phyloP scores from a whole-genome alignment of 331 rosid genomes.

The Quercus phellos region DNA sequence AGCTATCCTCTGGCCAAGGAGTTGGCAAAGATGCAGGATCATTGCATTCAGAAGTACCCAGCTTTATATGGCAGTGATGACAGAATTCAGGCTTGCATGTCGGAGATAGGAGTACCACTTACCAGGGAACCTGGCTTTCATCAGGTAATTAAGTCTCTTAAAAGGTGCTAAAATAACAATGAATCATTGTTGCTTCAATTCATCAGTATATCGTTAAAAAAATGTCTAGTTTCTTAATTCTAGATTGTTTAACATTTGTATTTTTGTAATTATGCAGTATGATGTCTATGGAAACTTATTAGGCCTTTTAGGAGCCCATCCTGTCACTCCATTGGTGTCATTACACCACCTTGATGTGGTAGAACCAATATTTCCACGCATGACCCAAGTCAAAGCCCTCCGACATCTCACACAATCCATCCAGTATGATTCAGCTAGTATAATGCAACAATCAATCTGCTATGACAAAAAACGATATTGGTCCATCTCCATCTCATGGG shows the following conservation, averaged over 20 bases:
- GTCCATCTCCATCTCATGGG: conserved; percentile 92
- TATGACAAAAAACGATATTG: conserved; percentile 54
- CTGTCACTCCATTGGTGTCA: conserved; percentile 67
- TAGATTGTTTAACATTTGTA: background rate
- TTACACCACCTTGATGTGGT: conserved; percentile 85
- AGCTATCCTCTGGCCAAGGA: conserved; percentile 82
- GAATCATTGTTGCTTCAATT: too few relatives aligned
- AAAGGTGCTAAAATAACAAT: too few relatives aligned
- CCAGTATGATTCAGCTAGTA: conserved; percentile 58
- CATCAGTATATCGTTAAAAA: background rate
- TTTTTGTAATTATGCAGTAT: conserved; percentile 49
- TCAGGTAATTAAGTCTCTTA: conserved; percentile 45
- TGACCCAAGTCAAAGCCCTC: conserved; percentile 41
- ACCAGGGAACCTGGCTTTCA: conserved; percentile 85
- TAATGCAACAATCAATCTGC: conserved; percentile 92
- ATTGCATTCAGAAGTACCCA: conserved; percentile 76
- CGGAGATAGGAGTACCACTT: conserved; percentile 91
- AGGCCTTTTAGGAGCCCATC: conserved; percentile 87
- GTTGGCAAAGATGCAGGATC: conserved; percentile 78
- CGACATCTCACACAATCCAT: conserved; percentile 52
- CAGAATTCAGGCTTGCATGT: conserved; percentile 91
- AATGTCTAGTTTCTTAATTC: background rate
- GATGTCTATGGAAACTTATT: conserved; percentile 81
- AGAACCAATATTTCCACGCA: conserved; percentile 71
- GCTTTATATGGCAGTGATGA: conserved; percentile 88